Percentiles rank a stretch among this genome's conserved stretches.
phyloP scores from a whole-genome alignment of 1,284 basidiomycete species.

The Vanrija sp. region DNA sequence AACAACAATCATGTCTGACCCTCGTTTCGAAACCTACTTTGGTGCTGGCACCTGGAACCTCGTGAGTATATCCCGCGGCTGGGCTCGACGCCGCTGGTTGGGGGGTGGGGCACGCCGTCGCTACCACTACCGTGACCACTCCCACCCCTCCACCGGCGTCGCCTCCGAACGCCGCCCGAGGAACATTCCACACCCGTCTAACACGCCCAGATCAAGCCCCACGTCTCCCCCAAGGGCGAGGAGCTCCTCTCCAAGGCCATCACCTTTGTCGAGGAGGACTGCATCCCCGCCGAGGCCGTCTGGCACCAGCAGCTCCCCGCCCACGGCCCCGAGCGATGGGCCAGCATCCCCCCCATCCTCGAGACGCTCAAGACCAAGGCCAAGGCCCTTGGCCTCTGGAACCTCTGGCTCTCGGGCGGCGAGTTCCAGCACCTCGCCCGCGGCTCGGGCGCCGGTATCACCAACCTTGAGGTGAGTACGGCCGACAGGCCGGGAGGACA shows the following conservation, averaged over 20 bases:
- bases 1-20: too few species aligned
- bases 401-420: slow-evolving; percentile 88
- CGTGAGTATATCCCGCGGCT: too few species aligned
- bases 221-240: slow-evolving; percentile 83
- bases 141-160: too few species aligned
- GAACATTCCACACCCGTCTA: too few species aligned
- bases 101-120: too few species aligned
- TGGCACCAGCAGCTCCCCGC: slow-evolving; percentile 78
- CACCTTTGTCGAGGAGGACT: slow-evolving; percentile 83
- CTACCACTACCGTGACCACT: too few species aligned
- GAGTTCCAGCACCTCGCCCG: slow-evolving; percentile 70
- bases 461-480: slow-evolving; percentile 58
- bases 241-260: slow-evolving; percentile 78
- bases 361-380: slow-evolving; percentile 86
- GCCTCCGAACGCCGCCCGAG: too few species aligned
- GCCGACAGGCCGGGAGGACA: background rate
- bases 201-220: slow-evolving; percentile 69
- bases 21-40: too few species aligned
- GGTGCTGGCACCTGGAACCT: too few species aligned
- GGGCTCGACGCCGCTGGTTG: too few species aligned
- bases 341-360: slow-evolving; percentile 72
- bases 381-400: slow-evolving; percentile 86
- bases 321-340: slow-evolving; percentile 75
- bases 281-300: slow-evolving; percentile 71
- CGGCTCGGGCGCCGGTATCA: slow-evolving; percentile 73